Evolutionary conservation across 805 yeast species (phyloP).

Genomic region (Nakazawaea ambrosiae): DNA sequence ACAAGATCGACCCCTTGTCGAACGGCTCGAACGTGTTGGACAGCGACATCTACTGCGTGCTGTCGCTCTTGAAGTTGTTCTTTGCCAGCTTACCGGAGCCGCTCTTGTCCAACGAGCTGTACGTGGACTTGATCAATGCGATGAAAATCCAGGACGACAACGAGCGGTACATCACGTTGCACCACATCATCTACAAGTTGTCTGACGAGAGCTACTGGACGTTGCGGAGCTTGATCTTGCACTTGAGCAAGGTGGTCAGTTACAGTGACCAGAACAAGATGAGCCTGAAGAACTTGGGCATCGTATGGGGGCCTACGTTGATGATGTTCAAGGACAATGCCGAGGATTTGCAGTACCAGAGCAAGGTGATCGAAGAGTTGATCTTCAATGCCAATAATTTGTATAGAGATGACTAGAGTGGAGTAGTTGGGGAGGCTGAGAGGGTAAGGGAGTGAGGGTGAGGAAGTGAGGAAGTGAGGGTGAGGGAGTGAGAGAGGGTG

Average conservation of each 20-base stretch:
- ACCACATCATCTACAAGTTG: constrained; percentile 78
- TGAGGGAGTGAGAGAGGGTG: no score
- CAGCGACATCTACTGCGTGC: constrained; percentile 82
- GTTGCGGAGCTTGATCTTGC: constrained; percentile 76
- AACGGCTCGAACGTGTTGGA: constrained; percentile 48
- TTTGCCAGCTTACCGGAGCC: constrained; percentile 87
- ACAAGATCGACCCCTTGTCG: constrained; percentile 34
- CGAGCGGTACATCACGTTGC: constrained; percentile 64
- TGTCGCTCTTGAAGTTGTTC: constrained; percentile 76
- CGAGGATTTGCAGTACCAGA: constrained; percentile 70
- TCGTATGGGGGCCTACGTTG: constrained; percentile 93
- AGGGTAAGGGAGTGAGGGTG: neutral
- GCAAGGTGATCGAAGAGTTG: constrained; percentile 76
- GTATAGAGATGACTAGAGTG: constrained; percentile 29
- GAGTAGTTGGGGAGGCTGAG: no score
- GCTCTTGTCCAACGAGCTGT: constrained; percentile 58
- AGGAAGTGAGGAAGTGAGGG: neutral
- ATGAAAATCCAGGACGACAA: constrained; percentile 59
- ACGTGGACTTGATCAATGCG: constrained; percentile 58
- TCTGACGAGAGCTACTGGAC: constrained; percentile 97
- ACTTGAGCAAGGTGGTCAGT: constrained; percentile 65
- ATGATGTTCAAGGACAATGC: constrained; percentile 66
- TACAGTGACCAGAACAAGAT: constrained; percentile 65
- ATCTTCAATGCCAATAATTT: constrained; percentile 56
- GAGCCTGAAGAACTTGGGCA: constrained; percentile 75